Base-by-base conservation (phyloP, 352 stramenopile species). In the Phytophthora tentaculata region DNA sequence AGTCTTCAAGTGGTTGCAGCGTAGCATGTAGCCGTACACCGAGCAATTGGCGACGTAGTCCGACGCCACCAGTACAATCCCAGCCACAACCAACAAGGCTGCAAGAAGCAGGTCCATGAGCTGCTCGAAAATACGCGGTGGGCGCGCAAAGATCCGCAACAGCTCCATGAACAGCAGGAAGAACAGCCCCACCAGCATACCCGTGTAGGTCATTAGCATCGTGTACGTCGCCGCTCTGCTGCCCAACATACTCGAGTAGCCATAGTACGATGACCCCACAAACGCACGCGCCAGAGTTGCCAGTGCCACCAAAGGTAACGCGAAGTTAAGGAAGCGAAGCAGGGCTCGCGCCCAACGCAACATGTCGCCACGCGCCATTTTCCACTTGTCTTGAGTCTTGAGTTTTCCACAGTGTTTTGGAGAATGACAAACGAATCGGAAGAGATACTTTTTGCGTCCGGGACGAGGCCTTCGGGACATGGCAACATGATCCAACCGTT, bases 21-120 rank as follows among this genome's bases (percentile, higher is more conserved):
- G 84, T 28, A 92, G 68, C 84, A 89, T 90, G 74, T 85, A 85
- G 52, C 77, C 77, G 58, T 91, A 92, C 13, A 90, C 67, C 12
- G 69, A 69, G 62, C 84, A 92, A 61, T 90, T 58, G 22, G 74
- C 39, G 16, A 92, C 81, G 54, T 88, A 92, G 69, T 92, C 84
- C 8, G 76, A 88, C n/a, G 74, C 57, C 5, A 92, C 74, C 59
- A 94, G 55, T 39, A 92, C 79, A 57, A 92, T 88, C 19, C 81
- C 83, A 16, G 82, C 83, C 10, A 94, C 61, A 8, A 91, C 61
- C 26, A 91, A 67, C 66, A 88, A 53, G n/a, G 81, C 45, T n/a
- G 77, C 67, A 26, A 91, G 35, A 14, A 88, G 9, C 16, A 88
- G 64, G 51, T 94, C 86, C 55, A 88, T 73, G 2, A 79, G 58